Conservation (phyloP, 2,329 filamentous ascomycete genomes). For the Hymenoscyphus scutula region DNA sequence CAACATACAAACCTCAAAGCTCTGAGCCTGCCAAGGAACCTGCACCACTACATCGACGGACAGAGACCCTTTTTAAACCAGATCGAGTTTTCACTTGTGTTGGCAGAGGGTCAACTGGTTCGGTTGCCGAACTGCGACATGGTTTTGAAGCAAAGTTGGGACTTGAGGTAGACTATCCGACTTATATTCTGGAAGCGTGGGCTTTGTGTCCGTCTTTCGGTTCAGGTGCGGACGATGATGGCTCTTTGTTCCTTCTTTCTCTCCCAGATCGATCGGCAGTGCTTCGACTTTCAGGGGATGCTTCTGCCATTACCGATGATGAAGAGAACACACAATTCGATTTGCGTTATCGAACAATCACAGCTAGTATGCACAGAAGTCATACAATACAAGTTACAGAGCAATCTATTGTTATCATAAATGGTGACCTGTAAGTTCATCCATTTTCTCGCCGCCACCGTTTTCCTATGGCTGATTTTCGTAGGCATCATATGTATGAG, state of each 20-base stretch:
- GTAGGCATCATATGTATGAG: constrained; percentile 18
- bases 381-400: constrained; percentile 56
- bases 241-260: constrained; percentile 32
- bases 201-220: constrained; percentile 39
- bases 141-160: constrained; percentile 69
- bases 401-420: constrained; percentile 32
- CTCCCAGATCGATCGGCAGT: constrained; percentile 32
- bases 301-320: constrained; percentile 45
- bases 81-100: constrained; percentile 66
- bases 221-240: constrained; percentile 15
- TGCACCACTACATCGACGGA: neutral
- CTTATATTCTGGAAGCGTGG: constrained; percentile 53
- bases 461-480: neutral
- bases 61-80: constrained; percentile 35
- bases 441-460: neutral
- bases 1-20: constrained; percentile 39
- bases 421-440: constrained; percentile 5
- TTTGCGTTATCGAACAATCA: constrained; percentile 51
- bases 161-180: constrained; percentile 51
- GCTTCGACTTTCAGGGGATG: constrained; percentile 48
- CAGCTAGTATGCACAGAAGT: constrained; percentile 40
- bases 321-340: constrained; percentile 49
- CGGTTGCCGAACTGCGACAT: constrained; percentile 65
- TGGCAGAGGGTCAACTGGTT: constrained; percentile 60
- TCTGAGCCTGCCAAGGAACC: constrained; percentile 17